phyloP scores from a whole-genome alignment of 352 stramenopile species.

The Peronospora tabacina region DNA sequence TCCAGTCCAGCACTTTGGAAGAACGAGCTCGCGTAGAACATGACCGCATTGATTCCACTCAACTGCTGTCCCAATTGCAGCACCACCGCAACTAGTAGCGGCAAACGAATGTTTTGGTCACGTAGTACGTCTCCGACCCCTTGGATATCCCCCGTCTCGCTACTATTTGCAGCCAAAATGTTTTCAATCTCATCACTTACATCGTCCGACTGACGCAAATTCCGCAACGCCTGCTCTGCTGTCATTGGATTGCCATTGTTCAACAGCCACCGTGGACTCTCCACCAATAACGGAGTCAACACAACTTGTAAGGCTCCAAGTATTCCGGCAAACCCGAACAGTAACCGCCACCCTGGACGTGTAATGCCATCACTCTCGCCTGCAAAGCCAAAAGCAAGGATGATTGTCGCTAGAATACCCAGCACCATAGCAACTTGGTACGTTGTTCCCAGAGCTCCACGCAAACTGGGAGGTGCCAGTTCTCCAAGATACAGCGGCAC shows the following conservation, averaged over 20 bases:
- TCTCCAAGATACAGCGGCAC: conserved; percentile 67
- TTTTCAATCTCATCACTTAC: conserved; percentile 64
- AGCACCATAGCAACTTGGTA: conserved; percentile 65
- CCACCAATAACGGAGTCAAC: conserved; percentile 44
- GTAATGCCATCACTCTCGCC: conserved; percentile 37
- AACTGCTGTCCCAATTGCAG: conserved; percentile 64
- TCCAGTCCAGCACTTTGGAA: conserved; percentile 54
- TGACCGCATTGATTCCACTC: conserved; percentile 69
- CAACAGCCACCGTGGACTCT: conserved; percentile 61
- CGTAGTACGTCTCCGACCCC: conserved; percentile 45
- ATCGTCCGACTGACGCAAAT: conserved; percentile 45
- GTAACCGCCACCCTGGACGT: conserved; percentile 50
- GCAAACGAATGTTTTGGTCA: conserved; percentile 45
- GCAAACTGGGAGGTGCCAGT: conserved; percentile 55
- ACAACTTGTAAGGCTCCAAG: conserved; percentile 43
- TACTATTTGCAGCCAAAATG: conserved; percentile 52
- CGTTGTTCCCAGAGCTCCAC: conserved; percentile 49
- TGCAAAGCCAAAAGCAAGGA: conserved; percentile 56
- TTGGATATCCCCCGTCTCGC: conserved; percentile 42
- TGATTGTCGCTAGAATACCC: conserved; percentile 38
- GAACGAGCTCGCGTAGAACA: conserved; percentile 75
- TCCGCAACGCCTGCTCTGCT: conserved; percentile 39
- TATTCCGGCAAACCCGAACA: conserved; percentile 58
- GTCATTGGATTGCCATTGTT: conserved; percentile 52
- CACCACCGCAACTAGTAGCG: conserved; percentile 52